Conservation (phyloP, 2,329 filamentous ascomycete species). For the Onygena corvina region DNA sequence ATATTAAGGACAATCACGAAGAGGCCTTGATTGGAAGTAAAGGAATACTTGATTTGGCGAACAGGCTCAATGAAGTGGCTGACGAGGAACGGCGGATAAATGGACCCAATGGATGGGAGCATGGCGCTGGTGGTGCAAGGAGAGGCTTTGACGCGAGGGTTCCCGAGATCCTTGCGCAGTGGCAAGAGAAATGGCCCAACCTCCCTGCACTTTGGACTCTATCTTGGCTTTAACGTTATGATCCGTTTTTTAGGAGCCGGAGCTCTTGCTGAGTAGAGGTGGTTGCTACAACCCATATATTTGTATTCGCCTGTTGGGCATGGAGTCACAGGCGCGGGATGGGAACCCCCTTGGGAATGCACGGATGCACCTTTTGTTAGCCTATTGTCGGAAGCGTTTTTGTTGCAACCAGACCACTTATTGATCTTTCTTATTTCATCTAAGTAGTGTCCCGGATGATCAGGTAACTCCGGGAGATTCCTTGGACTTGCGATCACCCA, state of each 20-base stretch:
- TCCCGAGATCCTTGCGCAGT: slow-evolving; percentile 77
- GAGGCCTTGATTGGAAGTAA: slow-evolving; percentile 82
- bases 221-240: slow-evolving; percentile 66
- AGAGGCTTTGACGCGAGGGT: slow-evolving; percentile 83
- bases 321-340: slow-evolving; percentile 6
- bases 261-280: neutral
- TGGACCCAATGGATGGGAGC: slow-evolving; percentile 56
- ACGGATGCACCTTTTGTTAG: neutral
- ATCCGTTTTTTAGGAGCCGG: neutral
- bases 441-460: neutral
- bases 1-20: slow-evolving; percentile 97
- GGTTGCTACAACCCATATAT: neutral
- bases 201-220: slow-evolving; percentile 87
- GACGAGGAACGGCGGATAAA: slow-evolving; percentile 58
- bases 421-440: neutral
- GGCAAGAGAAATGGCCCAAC: slow-evolving; percentile 92
- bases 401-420: too few species aligned
- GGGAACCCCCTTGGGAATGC: neutral
- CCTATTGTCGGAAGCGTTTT: neutral
- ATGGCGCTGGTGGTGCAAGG: slow-evolving; percentile 53
- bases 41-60: slow-evolving; percentile 82
- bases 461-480: neutral
- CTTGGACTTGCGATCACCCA: slow-evolving; percentile 11
- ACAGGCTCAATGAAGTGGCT: slow-evolving; percentile 70
- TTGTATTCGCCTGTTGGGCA: neutral